phyloP scores from a whole-genome alignment of 768 basidiomycete genomes.

The Boletus fagicola region DNA sequence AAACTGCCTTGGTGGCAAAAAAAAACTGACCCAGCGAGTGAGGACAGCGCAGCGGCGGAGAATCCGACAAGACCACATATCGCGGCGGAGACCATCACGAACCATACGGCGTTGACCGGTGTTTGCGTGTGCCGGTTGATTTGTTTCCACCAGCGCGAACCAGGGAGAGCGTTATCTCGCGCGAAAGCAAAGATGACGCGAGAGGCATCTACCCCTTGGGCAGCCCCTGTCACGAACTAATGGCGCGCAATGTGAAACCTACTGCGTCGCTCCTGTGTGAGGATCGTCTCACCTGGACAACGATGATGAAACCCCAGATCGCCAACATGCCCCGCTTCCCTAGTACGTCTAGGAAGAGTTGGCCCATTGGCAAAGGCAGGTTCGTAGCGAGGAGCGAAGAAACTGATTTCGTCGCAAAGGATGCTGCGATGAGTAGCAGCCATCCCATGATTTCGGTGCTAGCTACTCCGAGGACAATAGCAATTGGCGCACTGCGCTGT shows the following conservation, averaged over 20 bases:
- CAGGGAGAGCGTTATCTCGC: slow-evolving; percentile 70
- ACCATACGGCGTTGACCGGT: slow-evolving; percentile 75
- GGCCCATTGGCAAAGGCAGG: slow-evolving; percentile 69
- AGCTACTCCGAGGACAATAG: slow-evolving; percentile 63
- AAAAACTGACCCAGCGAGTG: slow-evolving; percentile 58
- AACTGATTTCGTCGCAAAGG: slow-evolving; percentile 60
- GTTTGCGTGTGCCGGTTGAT: slow-evolving; percentile 61
- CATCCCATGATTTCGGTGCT: slow-evolving; percentile 62
- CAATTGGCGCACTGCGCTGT: slow-evolving; percentile 61
- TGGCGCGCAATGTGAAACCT: not conserved
- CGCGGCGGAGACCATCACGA: slow-evolving; percentile 54
- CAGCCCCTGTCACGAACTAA: slow-evolving; percentile 70
- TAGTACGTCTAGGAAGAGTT: slow-evolving; percentile 61
- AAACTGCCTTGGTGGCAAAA: no score
- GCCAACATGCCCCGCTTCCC: slow-evolving; percentile 71
- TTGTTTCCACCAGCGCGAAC: slow-evolving; percentile 66
- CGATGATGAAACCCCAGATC: slow-evolving; percentile 69
- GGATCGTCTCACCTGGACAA: slow-evolving; percentile 47
- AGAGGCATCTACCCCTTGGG: slow-evolving; percentile 72
- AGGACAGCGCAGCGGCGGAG: slow-evolving; percentile 58
- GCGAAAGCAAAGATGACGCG: slow-evolving; percentile 76
- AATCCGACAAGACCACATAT: slow-evolving; percentile 67
- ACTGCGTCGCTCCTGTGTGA: no score
- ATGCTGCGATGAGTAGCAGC: slow-evolving; percentile 63
- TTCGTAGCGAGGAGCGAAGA: slow-evolving; percentile 44